Evolutionary conservation across 2,329 filamentous ascomycete species (phyloP).

Genomic region (Aspergillus hortae): DNA sequence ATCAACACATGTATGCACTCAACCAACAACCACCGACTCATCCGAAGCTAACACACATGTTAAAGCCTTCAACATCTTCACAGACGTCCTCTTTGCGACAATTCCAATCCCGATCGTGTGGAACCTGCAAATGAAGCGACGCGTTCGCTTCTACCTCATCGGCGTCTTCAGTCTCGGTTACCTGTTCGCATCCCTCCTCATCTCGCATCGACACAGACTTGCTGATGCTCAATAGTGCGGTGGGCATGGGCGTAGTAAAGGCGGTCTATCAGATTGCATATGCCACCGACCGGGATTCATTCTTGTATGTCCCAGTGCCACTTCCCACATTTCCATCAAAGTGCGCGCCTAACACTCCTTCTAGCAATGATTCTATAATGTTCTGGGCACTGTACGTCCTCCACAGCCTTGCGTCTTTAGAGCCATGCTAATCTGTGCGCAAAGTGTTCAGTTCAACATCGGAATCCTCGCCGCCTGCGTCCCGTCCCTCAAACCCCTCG

Average conservation of each 20-base stretch:
- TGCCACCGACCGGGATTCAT: not conserved
- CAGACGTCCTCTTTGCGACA: conserved; percentile 4
- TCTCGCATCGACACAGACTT: not conserved
- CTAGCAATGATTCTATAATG: conserved; percentile 1
- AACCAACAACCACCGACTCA: too few relatives aligned
- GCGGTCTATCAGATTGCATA: not conserved
- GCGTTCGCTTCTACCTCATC: conserved; percentile 2
- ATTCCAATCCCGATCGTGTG: conserved; percentile 5
- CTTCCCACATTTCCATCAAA: not conserved
- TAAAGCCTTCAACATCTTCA: conserved; percentile 4
- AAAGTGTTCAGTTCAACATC: conserved; percentile 2
- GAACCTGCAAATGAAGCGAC: conserved; percentile 3
- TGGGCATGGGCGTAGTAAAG: conserved; percentile 1
- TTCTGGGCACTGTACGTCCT: conserved; percentile 4
- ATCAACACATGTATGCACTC: conserved; percentile 2
- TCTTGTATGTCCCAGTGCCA: not conserved
- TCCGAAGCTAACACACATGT: not conserved
- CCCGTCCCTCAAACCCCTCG: conserved; percentile 1
- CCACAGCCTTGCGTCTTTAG: not conserved
- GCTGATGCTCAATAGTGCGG: not conserved
- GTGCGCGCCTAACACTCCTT: not conserved
- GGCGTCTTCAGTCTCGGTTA: conserved; percentile 5
- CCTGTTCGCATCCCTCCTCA: not conserved
- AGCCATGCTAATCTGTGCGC: not conserved
- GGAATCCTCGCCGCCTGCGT: conserved; percentile 4